Percentiles rank a stretch among this genome's conserved stretches.
These are phyloP conservation scores for Scheffersomyces amazonensis DNA, from an alignment of 805 yeast species.

Conservation along the genomic window DNA sequence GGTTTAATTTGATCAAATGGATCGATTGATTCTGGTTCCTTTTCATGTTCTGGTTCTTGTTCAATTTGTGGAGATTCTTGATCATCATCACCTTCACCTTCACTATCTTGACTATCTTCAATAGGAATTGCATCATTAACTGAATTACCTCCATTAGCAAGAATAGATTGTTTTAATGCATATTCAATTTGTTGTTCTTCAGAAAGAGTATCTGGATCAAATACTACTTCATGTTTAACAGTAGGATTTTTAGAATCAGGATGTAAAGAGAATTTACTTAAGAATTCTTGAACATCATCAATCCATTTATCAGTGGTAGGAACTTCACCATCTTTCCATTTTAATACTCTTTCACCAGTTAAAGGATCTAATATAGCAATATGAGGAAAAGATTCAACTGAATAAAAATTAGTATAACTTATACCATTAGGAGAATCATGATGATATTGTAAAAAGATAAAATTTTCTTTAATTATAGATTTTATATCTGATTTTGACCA, in stretches of 20 bases:
- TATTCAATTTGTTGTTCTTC: constrained; percentile 83
- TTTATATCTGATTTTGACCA: constrained; percentile 77
- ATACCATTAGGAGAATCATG: constrained; percentile 73
- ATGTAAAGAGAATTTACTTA: constrained; percentile 61
- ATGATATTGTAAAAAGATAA: constrained; percentile 83
- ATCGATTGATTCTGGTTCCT: constrained; percentile 24
- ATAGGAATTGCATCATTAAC: constrained; percentile 25
- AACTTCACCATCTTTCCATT: constrained; percentile 65
- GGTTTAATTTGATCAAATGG: constrained; percentile 51
- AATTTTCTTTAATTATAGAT: constrained; percentile 59
- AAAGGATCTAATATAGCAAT: constrained; percentile 90
- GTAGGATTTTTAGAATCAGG: constrained; percentile 65
- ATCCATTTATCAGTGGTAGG: constrained; percentile 63
- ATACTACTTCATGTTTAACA: constrained; percentile 53
- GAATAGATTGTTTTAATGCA: constrained; percentile 67
- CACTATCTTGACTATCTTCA: constrained; percentile 13
- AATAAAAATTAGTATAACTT: constrained; percentile 70
- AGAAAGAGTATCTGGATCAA: constrained; percentile 64
- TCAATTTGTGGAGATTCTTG: constrained; percentile 14
- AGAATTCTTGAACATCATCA: constrained; percentile 66
- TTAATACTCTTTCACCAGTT: constrained; percentile 84
- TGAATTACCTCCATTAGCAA: constrained; percentile 22
- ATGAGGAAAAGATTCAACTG: constrained; percentile 73
- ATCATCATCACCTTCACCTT: constrained; percentile 9
- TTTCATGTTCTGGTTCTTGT: background rate